Evolutionary conservation across 1,284 basidiomycete species (phyloP).

Genomic region (Inonotus hispidus): DNA sequence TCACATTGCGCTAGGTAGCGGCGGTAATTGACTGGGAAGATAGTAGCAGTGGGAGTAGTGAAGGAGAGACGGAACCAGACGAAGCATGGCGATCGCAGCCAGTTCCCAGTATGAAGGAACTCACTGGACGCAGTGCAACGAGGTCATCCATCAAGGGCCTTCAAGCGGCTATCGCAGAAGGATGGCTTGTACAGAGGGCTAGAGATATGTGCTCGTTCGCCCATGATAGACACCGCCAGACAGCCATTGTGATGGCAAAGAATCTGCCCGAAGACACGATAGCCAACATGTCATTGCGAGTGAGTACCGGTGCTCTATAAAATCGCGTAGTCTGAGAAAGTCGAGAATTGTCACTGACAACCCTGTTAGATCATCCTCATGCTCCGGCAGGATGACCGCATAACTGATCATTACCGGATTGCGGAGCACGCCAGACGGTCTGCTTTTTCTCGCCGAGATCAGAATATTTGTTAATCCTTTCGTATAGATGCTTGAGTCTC

Average conservation of each 20-base stretch:
- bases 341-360: not conserved
- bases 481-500: conserved; percentile 51
- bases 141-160: conserved; percentile 61
- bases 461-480: not conserved
- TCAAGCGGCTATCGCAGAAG: conserved; percentile 59
- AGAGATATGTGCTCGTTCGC: conserved; percentile 71
- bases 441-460: conserved; percentile 14
- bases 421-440: conserved; percentile 63
- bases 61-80: conserved; percentile 42
- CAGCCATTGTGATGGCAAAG: conserved; percentile 53
- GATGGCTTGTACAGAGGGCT: conserved; percentile 64
- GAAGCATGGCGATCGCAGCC: conserved; percentile 42
- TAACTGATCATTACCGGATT: conserved; percentile 57
- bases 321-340: not conserved
- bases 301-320: conserved; percentile 23
- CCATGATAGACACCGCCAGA: conserved; percentile 67
- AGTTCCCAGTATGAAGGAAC: conserved; percentile 40
- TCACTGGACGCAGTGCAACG: conserved; percentile 32
- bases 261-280: conserved; percentile 43
- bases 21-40: conserved; percentile 69
- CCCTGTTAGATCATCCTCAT: conserved; percentile 54
- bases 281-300: conserved; percentile 66
- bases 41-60: conserved; percentile 41
- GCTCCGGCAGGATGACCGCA: conserved; percentile 53
- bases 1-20: conserved; percentile 35